Conservation (phyloP, 192 early-diverging fungal genomes). For the Coemansia guatemalensis region DNA sequence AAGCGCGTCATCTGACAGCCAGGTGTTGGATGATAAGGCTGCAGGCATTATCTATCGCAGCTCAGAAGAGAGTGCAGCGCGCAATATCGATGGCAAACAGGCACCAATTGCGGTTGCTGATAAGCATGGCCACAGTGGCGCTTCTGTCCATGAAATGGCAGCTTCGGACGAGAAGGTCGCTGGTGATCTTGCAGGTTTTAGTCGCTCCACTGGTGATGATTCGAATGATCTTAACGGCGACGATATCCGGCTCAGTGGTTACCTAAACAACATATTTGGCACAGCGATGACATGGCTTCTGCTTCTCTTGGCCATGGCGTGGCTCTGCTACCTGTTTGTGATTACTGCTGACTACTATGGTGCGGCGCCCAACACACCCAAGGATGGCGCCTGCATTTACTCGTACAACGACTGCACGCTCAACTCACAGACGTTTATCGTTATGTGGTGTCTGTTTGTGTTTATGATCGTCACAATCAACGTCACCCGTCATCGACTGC, state of each 20-base stretch:
- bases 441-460: conserved; percentile 55
- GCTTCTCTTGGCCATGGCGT: conserved; percentile 34
- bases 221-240: conserved; percentile 17
- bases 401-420: conserved; percentile 44
- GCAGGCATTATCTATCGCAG: neutral
- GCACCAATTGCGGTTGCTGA: neutral
- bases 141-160: conserved; percentile 3
- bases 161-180: conserved; percentile 11
- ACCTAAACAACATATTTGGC: conserved; percentile 50
- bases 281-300: conserved; percentile 37
- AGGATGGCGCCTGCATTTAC: conserved; percentile 15
- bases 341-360: conserved; percentile 54
- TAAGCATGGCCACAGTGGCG: neutral
- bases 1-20: neutral
- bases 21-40: neutral
- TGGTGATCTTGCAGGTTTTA: neutral
- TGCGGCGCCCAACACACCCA: conserved; percentile 9
- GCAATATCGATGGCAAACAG: neutral
- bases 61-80: neutral
- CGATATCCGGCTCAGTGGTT: conserved; percentile 48
- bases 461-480: conserved; percentile 45
- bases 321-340: conserved; percentile 43
- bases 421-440: conserved; percentile 50
- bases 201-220: neutral
- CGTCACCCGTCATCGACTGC: conserved; percentile 40